Percentiles rank a stretch among this genome's conserved stretches.
phyloP scores from a whole-genome alignment of 768 basidiomycete genomes.

The Suillus subluteus region DNA sequence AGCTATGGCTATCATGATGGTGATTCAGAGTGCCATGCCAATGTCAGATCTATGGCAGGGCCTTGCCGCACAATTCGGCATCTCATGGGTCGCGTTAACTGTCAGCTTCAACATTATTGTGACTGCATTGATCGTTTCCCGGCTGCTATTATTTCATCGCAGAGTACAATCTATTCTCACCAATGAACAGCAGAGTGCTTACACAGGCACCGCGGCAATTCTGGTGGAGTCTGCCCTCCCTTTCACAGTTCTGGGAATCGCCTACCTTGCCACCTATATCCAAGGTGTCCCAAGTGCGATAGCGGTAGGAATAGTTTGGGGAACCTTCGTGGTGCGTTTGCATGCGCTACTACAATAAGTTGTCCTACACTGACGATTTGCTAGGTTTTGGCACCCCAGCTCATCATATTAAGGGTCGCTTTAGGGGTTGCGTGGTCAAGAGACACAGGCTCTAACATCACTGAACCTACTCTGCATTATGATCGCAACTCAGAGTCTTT shows the following conservation, averaged over 20 bases:
- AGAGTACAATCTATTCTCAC: background rate
- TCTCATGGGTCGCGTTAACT: conserved; percentile 5
- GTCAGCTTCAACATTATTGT: conserved; percentile 10
- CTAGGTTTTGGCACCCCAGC: conserved; percentile 11
- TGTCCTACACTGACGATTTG: background rate
- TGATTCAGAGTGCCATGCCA: background rate
- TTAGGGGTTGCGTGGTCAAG: conserved; percentile 7
- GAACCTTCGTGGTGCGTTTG: conserved; percentile 8
- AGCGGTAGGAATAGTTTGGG: conserved; percentile 1
- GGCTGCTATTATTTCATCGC: background rate
- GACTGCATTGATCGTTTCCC: background rate
- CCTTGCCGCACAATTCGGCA: conserved; percentile 5
- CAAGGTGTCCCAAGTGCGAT: background rate
- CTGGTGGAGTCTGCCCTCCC: conserved; percentile 11
- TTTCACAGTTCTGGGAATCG: conserved; percentile 8
- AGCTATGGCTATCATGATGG: background rate
- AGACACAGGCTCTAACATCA: background rate
- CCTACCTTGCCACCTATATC: conserved; percentile 5
- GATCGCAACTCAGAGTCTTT: background rate
- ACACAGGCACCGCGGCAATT: conserved; percentile 3
- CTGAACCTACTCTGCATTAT: background rate
- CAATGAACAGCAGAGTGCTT: background rate
- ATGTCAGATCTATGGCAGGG: conserved; percentile 4
- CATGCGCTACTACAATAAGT: background rate
- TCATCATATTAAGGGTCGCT: conserved; percentile 8